These are phyloP conservation scores for Blastosporella zonata DNA, from an alignment of 1,284 basidiomycete species.

Conservation along the genomic window DNA sequence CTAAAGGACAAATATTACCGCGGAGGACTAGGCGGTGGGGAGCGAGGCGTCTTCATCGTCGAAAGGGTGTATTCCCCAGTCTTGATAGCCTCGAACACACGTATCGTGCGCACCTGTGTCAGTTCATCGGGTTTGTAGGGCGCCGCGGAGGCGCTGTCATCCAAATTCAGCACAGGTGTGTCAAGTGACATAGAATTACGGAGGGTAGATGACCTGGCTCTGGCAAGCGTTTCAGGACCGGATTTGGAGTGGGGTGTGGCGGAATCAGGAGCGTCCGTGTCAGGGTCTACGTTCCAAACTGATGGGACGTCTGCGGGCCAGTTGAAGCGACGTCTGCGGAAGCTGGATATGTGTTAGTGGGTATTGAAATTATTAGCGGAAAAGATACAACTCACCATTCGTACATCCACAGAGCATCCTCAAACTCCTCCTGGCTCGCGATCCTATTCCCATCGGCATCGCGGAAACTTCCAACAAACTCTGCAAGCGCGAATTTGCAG, in stretches of 20 bases:
- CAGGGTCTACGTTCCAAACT: conserved; percentile 27
- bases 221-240: conserved; percentile 9
- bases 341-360: conserved; percentile 34
- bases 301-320: conserved; percentile 42
- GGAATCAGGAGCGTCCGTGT: conserved; percentile 19
- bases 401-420: conserved; percentile 62
- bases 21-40: conserved; percentile 16
- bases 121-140: conserved; percentile 34
- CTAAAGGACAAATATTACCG: neutral
- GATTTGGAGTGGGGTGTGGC: conserved; percentile 7
- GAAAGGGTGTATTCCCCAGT: conserved; percentile 19
- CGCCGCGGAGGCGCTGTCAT: conserved; percentile 17
- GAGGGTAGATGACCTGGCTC: conserved; percentile 14
- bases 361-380: conserved; percentile 7
- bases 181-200: conserved; percentile 9
- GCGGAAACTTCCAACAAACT: conserved; percentile 41
- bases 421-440: conserved; percentile 43
- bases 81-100: conserved; percentile 53
- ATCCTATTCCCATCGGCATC: conserved; percentile 38
- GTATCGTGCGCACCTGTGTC: conserved; percentile 52
- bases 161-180: conserved; percentile 2
- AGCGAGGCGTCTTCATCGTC: conserved; percentile 18
- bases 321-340: conserved; percentile 58
- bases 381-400: conserved; percentile 48
- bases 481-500: conserved; percentile 54